Conservation (phyloP, 2,329 filamentous ascomycete species). For the Furcasterigmium sp. region DNA sequence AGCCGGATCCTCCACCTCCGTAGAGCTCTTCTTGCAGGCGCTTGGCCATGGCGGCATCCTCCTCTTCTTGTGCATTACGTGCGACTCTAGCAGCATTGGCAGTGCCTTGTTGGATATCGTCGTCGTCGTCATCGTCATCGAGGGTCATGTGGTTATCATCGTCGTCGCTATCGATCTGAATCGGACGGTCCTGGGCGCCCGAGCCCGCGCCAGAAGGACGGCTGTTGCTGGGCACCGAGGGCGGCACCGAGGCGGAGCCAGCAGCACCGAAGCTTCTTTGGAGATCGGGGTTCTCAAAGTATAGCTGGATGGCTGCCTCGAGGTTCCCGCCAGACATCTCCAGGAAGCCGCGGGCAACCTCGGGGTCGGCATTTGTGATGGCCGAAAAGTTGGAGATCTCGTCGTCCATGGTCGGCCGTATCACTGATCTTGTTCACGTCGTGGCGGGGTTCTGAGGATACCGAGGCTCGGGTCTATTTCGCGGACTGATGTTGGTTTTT, state of each 20-base stretch:
- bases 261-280: constrained; percentile 40
- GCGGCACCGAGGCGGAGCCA: constrained; percentile 9
- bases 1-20: constrained; percentile 37
- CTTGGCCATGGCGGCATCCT: constrained; percentile 90
- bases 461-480: no score
- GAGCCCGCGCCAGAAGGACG: neutral
- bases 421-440: neutral
- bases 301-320: constrained; percentile 82
- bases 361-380: constrained; percentile 71
- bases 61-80: constrained; percentile 60
- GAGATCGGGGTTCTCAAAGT: constrained; percentile 81
- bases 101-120: constrained; percentile 27
- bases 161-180: constrained; percentile 74
- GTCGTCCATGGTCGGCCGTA: constrained; percentile 55
- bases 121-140: constrained; percentile 31
- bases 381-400: constrained; percentile 72
- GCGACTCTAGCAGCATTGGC: constrained; percentile 34
- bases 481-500: no score
- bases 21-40: constrained; percentile 91
- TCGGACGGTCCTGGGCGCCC: constrained; percentile 19
- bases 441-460: no score
- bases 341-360: constrained; percentile 77
- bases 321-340: constrained; percentile 79
- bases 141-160: constrained; percentile 38
- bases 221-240: constrained; percentile 18